Base-by-base conservation (phyloP, 257 asterid genomes). In the Gynochthodes officinalis region DNA sequence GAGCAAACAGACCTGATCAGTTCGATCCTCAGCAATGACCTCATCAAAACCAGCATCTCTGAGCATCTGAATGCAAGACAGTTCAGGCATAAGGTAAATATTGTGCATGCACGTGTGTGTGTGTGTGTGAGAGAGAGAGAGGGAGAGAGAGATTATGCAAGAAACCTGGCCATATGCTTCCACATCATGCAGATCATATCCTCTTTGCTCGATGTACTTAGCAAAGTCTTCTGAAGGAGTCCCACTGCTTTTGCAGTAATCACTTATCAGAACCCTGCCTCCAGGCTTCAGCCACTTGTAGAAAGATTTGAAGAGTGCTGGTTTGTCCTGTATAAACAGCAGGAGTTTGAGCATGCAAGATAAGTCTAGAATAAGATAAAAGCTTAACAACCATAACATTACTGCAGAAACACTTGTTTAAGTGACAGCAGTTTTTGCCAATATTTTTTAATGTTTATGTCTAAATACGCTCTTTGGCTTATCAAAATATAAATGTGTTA, bases 201-300 rank as follows among this genome's bases (percentile, higher is more conserved):
- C 98, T 79, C 97, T 86, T 82, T 92, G 91, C 89, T 89, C 84
- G 71, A 95, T 95, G 80, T 95, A 95, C 70, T 81, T 84, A 0
- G 87, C 73, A 59, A 95, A 95, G 46, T 92, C 92, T 57, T 76
- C 78, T 35, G 98, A 90, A 28, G 97, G 87, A 54, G 88, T 59
- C 57, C 91, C 99, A 42, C 90, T 86, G 40, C 69, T 89, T 81
- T 86, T 92, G 86, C 99, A 95, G 86, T 95, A 95, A 82, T 95
- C 99, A 54, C 89, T 90, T 40, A 89, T 92, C 28, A 95, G 95
- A 67, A 95, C 90, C 80, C 80, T 92, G 73, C 99, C 99, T 55
- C 99, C 98, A 3, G 99, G 99, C 82, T 90, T 92, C 84, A 95
- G 84, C 99, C 99, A 95, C 83, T 88, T 87, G 92, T 89, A 85